Conservation (phyloP, 1,284 basidiomycete species). For the Ustilago lituana region DNA sequence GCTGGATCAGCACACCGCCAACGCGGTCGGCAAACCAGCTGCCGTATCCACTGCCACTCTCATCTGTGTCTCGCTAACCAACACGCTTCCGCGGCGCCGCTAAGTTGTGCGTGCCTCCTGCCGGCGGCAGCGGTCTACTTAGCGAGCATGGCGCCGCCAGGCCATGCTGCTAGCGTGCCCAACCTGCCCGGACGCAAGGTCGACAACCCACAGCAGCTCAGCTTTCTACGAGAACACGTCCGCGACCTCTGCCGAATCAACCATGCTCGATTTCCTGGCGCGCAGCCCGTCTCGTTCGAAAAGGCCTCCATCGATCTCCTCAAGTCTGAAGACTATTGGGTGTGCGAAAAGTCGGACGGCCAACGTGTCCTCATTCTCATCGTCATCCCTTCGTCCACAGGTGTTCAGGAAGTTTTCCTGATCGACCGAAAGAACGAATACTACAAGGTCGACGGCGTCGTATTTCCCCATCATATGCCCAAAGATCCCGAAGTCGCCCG, state of each 20-base stretch:
- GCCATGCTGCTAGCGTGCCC: slow-evolving; percentile 41
- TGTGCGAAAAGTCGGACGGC: slow-evolving; percentile 99
- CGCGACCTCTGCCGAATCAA: slow-evolving; percentile 40
- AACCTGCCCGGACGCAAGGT: slow-evolving; percentile 43
- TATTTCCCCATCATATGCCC: slow-evolving; percentile 74
- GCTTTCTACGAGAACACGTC: slow-evolving; percentile 42
- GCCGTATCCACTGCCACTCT: neutral
- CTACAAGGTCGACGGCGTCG: slow-evolving; percentile 75
- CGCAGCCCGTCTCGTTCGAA: slow-evolving; percentile 62
- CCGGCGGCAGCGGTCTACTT: neutral
- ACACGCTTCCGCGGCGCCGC: neutral
- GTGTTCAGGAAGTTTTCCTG: slow-evolving; percentile 74
- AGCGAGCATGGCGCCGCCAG: slow-evolving; percentile 41
- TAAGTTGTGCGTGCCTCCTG: neutral
- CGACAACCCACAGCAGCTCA: slow-evolving; percentile 28
- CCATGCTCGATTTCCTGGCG: slow-evolving; percentile 53
- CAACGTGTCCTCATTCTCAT: slow-evolving; percentile 88
- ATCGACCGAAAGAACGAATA: slow-evolving; percentile 95
- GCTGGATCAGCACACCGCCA: slow-evolving; percentile 4
- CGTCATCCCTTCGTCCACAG: slow-evolving; percentile 70
- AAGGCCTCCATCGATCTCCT: slow-evolving; percentile 47
- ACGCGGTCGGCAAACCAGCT: slow-evolving; percentile 7
- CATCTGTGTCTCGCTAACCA: neutral
- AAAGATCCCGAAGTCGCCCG: slow-evolving; percentile 17
- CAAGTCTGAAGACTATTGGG: slow-evolving; percentile 77